A percentile compares a stretch with the other conserved stretches of the same genome.
Conservation (phyloP, 2,329 filamentous ascomycete species). For the Xylaria sp. region DNA sequence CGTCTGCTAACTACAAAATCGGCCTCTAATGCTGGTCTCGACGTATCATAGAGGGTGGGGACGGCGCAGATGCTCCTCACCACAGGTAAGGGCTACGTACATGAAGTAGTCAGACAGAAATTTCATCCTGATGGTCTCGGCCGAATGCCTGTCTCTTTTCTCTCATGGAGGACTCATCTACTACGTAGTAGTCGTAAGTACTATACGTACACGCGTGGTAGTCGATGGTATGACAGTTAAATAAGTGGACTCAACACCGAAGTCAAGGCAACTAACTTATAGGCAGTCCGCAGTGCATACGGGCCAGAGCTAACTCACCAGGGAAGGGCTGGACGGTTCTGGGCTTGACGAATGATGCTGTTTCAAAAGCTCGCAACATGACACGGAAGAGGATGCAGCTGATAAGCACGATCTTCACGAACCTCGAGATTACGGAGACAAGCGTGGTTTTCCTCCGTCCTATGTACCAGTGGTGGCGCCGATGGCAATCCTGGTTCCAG, state of each 20-base stretch:
- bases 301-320: too few relatives aligned
- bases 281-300: too few relatives aligned
- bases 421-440: slow-evolving; percentile 1
- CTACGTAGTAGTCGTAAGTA: too few relatives aligned
- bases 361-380: slow-evolving; percentile 9
- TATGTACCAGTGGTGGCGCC: slow-evolving; percentile 16
- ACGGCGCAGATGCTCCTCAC: neutral
- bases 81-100: neutral
- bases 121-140: neutral
- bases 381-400: neutral
- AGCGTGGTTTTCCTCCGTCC: slow-evolving; percentile 1
- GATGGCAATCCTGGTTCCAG: slow-evolving; percentile 9
- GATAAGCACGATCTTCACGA: neutral
- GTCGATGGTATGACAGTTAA: neutral
- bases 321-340: slow-evolving; percentile 3
- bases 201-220: too few relatives aligned
- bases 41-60: neutral
- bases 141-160: neutral
- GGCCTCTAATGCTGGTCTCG: neutral
- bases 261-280: neutral
- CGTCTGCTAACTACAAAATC: neutral
- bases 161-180: neutral
- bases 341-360: slow-evolving; percentile 5
- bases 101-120: neutral
- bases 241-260: neutral